Conservation (phyloP, 176 grass and related monocot genomes). For the Thinopyrum elongatum region DNA sequence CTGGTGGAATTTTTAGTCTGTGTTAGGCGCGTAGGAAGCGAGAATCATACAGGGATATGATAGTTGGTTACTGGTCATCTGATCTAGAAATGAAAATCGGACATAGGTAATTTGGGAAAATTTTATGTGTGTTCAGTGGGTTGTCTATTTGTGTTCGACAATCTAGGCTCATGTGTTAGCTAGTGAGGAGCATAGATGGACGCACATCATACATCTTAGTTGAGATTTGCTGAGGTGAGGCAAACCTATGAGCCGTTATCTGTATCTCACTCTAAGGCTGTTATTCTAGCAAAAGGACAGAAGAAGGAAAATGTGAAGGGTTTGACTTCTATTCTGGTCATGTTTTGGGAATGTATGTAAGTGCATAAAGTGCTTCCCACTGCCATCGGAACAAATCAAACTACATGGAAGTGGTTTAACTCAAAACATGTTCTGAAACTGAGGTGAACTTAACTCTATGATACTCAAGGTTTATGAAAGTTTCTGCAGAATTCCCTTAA, state of each 20-base stretch:
- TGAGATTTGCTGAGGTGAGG: background rate
- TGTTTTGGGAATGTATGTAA: background rate
- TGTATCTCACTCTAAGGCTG: background rate
- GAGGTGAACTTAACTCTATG: too few species aligned
- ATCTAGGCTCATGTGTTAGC: background rate
- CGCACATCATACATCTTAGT: background rate
- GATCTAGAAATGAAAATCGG: background rate
- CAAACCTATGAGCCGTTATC: background rate
- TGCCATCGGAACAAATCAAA: background rate
- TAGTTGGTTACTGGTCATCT: background rate
- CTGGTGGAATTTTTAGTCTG: background rate
- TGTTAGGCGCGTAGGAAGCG: background rate
- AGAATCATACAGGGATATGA: too few species aligned
- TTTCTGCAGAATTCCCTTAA: too few species aligned
- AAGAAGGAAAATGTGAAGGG: background rate
- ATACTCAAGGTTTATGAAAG: too few species aligned
- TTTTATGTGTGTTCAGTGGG: too few species aligned
- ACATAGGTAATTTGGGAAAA: background rate
- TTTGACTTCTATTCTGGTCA: too few species aligned
- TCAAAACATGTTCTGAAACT: too few species aligned
- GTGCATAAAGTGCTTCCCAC: background rate
- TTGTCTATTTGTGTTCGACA: too few species aligned
- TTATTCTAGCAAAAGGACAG: background rate
- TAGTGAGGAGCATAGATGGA: background rate
- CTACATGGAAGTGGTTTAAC: background rate